Conservation (phyloP, 768 basidiomycete species). For the Lyophyllum shimeji region DNA sequence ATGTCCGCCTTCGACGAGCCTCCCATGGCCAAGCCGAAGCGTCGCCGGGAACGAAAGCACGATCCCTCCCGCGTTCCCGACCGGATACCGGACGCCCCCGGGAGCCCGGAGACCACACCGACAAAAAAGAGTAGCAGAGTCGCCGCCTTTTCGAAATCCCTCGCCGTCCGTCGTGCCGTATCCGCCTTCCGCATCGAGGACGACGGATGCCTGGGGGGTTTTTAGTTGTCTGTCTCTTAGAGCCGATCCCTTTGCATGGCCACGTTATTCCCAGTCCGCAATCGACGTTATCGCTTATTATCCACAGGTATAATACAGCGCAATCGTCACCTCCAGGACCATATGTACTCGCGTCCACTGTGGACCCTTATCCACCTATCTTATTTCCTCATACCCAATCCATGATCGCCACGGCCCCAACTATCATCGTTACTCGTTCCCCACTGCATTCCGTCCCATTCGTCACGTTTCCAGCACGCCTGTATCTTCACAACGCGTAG, state of each 20-base stretch:
- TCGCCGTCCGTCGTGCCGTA: conserved; percentile 14
- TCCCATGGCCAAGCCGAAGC: conserved; percentile 17
- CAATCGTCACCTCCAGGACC: not conserved
- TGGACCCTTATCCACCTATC: conserved; percentile 2
- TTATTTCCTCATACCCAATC: not conserved
- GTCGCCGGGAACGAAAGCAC: conserved; percentile 31
- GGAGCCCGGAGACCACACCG: conserved; percentile 7
- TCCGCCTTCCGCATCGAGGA: conserved; percentile 30
- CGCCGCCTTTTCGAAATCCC: conserved; percentile 14
- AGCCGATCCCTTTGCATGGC: not conserved
- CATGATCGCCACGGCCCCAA: conserved; percentile 1
- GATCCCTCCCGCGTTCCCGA: conserved; percentile 35
- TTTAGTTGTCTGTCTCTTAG: conserved; percentile 23
- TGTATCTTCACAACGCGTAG: conserved; percentile 6
- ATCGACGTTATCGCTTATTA: conserved; percentile 3
- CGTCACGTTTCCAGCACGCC: not conserved
- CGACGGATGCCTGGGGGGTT: conserved; percentile 45
- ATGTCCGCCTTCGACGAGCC: conserved; percentile 13
- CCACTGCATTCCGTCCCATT: not conserved
- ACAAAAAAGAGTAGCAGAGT: conserved; percentile 19
- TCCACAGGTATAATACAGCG: conserved; percentile 2
- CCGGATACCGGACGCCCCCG: conserved; percentile 35
- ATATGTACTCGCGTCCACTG: not conserved
- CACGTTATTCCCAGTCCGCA: not conserved
- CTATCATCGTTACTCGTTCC: not conserved